phyloP scores from a whole-genome alignment of 306 rosid species.

The Aeschynomene evenia region DNA sequence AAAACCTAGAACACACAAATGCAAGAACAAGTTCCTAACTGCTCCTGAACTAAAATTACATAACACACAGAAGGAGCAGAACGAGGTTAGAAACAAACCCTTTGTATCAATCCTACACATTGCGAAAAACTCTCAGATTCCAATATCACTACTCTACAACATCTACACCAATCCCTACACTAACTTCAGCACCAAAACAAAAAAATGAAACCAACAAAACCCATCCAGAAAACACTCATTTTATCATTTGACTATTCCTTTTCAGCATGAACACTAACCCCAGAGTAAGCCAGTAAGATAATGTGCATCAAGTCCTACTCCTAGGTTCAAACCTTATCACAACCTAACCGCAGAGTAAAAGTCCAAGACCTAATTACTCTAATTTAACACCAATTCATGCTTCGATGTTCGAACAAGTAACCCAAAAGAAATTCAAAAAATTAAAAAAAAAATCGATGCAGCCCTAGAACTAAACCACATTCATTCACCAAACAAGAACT shows the following conservation, averaged over 20 bases:
- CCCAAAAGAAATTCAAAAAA: neutral
- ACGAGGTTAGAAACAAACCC: neutral
- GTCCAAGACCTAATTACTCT: neutral
- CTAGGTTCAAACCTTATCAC: no score
- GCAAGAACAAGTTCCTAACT: neutral
- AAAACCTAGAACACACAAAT: neutral
- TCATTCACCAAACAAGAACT: neutral
- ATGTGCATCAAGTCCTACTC: no score
- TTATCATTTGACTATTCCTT: neutral
- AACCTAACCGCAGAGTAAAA: no score
- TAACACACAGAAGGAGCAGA: neutral
- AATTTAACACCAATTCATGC: neutral
- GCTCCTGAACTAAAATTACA: neutral
- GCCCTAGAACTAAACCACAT: neutral
- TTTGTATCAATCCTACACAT: neutral
- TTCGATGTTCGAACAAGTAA: neutral
- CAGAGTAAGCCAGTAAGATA: no score
- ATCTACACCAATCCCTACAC: neutral
- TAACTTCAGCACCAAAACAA: neutral
- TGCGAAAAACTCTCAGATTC: neutral
- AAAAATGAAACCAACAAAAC: neutral
- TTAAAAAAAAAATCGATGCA: neutral
- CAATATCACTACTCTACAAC: neutral
- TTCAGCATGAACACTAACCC: neutral
- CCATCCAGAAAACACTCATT: neutral